phyloP scores from a whole-genome alignment of 31 red algal genomes.

The Porphyra umbilicalis region DNA sequence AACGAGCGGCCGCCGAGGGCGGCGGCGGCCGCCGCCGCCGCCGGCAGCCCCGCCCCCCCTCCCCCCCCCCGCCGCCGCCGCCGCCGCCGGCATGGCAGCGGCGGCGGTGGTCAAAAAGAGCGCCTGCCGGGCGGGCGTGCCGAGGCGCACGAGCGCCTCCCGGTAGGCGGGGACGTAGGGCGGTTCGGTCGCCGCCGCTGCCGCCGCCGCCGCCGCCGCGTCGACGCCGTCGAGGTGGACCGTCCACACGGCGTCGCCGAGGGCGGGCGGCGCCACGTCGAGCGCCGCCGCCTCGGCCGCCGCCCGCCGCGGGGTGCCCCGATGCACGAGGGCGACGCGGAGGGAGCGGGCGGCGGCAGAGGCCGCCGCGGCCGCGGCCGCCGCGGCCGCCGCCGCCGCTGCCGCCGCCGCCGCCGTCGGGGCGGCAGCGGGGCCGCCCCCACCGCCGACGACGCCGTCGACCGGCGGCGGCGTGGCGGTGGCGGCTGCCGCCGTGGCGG shows the following conservation, averaged over 20 bases:
- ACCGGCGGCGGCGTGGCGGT: too few relatives aligned
- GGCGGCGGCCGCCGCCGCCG: neutral
- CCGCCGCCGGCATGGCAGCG: neutral
- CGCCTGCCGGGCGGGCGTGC: neutral
- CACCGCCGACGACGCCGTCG: too few relatives aligned
- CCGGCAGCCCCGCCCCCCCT: neutral
- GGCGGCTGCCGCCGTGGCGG: too few relatives aligned
- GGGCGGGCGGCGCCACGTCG: neutral
- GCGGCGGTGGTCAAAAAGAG: neutral
- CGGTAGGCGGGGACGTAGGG: neutral
- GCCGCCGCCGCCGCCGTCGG: too few relatives aligned
- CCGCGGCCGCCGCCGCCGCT: neutral
- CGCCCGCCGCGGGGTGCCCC: neutral
- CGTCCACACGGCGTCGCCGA: neutral
- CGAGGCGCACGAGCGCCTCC: neutral
- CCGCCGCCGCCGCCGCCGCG: neutral
- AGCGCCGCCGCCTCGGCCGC: neutral
- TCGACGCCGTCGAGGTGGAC: neutral
- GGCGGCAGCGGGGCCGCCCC: too few relatives aligned
- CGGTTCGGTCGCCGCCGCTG: neutral
- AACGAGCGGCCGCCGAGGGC: neutral
- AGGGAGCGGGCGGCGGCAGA: neutral
- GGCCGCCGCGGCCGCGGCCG: neutral
- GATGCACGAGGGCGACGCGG: neutral
- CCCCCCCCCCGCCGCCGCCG: neutral